Conservation (phyloP, 805 yeast species). For the Peterozyma toletana region DNA sequence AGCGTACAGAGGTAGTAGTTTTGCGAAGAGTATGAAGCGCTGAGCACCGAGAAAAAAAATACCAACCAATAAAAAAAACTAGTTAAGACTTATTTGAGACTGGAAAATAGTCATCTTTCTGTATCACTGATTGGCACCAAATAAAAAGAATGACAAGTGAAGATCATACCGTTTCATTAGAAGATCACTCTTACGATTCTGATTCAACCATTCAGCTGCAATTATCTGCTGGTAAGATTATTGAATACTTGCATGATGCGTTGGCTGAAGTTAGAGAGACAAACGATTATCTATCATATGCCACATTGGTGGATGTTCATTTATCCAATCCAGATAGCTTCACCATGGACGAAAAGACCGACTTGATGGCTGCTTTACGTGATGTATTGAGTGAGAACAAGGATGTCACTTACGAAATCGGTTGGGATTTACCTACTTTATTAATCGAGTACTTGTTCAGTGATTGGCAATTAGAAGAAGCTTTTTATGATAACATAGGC, state of each 20-base stretch:
- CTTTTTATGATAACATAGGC: conserved; percentile 31
- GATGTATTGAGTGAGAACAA: conserved; percentile 37
- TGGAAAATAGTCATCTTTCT: not conserved
- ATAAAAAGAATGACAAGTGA: not conserved
- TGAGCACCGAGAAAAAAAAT: not conserved
- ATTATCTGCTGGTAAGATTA: conserved; percentile 1
- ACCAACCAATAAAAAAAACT: not conserved
- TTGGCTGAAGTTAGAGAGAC: conserved; percentile 22
- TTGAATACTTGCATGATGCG: conserved; percentile 4
- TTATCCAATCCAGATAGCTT: conserved; percentile 40
- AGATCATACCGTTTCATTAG: not conserved
- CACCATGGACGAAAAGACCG: conserved; percentile 39
- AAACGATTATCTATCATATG: conserved; percentile 60
- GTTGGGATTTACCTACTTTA: conserved; percentile 87
- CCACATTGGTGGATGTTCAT: conserved; percentile 64
- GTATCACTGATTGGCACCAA: not conserved
- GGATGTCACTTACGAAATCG: conserved; percentile 56
- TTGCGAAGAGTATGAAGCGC: not conserved
- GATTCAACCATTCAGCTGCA: conserved; percentile 1
- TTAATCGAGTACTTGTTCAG: conserved; percentile 45
- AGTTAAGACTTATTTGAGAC: not conserved
- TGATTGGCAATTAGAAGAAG: conserved; percentile 23
- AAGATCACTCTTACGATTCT: not conserved
- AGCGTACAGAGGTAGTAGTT: no score
- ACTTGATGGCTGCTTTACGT: conserved; percentile 38